phyloP scores from a whole-genome alignment of 2,329 filamentous ascomycete species.

The Golovinomyces cichoracearum region DNA sequence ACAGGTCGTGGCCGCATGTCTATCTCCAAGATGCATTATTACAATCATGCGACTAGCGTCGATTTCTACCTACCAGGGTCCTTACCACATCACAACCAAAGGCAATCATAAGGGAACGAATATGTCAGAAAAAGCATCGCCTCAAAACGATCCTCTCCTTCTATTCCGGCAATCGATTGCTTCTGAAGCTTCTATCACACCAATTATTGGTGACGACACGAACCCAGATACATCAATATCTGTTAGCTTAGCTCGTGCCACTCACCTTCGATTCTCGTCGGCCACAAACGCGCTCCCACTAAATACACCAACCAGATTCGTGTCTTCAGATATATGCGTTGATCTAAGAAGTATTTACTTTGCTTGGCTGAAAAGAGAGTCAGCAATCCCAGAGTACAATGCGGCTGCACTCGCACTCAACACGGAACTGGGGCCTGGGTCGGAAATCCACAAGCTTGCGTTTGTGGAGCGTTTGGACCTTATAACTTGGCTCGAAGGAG shows the following conservation, averaged over 20 bases:
- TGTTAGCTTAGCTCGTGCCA: conserved; percentile 44
- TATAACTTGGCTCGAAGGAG: conserved; percentile 78
- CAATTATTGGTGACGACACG: conserved; percentile 38
- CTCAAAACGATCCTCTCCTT: conserved; percentile 45
- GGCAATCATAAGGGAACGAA: conserved; percentile 5
- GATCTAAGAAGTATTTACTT: conserved; percentile 91
- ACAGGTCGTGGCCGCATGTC: too few relatives aligned
- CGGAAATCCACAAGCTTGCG: conserved; percentile 59
- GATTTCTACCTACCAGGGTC: too few relatives aligned
- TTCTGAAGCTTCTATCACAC: conserved; percentile 39
- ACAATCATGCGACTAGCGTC: too few relatives aligned
- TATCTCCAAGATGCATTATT: too few relatives aligned
- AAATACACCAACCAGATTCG: conserved; percentile 57
- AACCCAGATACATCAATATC: conserved; percentile 30
- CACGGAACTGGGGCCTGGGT: conserved; percentile 35
- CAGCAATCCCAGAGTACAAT: conserved; percentile 75
- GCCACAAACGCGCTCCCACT: conserved; percentile 40
- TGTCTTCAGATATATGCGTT: conserved; percentile 46
- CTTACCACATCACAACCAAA: background rate
- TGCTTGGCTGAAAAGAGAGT: conserved; percentile 81
- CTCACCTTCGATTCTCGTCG: conserved; percentile 47
- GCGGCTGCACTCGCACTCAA: conserved; percentile 57
- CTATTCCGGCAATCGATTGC: conserved; percentile 66
- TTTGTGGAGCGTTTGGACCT: conserved; percentile 83
- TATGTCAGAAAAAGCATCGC: conserved; percentile 31